Percentiles rank a stretch among this genome's conserved stretches.
phyloP scores from a whole-genome alignment of 1,139 yeast genomes.

The Magnusiomyces fungicola region DNA sequence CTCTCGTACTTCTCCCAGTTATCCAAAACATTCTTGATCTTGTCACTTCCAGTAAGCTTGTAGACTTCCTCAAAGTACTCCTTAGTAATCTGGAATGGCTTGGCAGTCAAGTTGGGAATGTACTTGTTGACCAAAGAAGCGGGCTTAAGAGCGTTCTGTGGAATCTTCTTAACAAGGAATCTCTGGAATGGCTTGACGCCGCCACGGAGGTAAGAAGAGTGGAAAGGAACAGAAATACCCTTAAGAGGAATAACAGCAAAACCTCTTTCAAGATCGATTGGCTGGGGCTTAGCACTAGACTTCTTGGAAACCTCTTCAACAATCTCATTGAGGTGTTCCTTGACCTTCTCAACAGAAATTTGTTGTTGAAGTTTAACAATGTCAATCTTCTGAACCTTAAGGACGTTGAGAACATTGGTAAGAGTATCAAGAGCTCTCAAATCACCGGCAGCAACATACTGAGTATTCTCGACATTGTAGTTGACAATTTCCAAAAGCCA shows the following conservation, averaged over 20 bases:
- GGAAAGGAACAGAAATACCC: slow-evolving; percentile 99
- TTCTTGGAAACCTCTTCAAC: slow-evolving; percentile 76
- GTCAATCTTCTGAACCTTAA: slow-evolving; percentile 90
- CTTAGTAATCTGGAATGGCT: slow-evolving; percentile 90
- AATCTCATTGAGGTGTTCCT: slow-evolving; percentile 78
- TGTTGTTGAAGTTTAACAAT: slow-evolving; percentile 79
- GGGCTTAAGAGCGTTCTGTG: slow-evolving; percentile 91
- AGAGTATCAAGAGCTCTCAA: slow-evolving; percentile 88
- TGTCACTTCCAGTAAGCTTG: slow-evolving; percentile 81
- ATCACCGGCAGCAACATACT: slow-evolving; percentile 98
- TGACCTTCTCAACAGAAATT: slow-evolving; percentile 80
- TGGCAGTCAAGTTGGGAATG: slow-evolving; percentile 97
- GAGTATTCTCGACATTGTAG: slow-evolving; percentile 96
- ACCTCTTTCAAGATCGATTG: slow-evolving; percentile 94
- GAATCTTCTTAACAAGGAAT: slow-evolving; percentile 92
- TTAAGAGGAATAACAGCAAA: slow-evolving; percentile 96
- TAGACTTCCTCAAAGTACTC: slow-evolving; percentile 96
- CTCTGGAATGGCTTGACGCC: slow-evolving; percentile 99
- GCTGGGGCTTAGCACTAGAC: slow-evolving; percentile 84
- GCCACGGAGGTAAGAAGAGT: slow-evolving; percentile 90
- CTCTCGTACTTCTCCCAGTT: slow-evolving; percentile 82
- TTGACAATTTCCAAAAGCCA: slow-evolving; percentile 98
- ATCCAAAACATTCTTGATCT: slow-evolving; percentile 81
- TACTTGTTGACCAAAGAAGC: slow-evolving; percentile 88
- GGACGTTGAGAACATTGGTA: slow-evolving; percentile 85